Base-by-base conservation (phyloP, 129 eudicot genomes). In the Pseudognaphalium luteoalbum region DNA sequence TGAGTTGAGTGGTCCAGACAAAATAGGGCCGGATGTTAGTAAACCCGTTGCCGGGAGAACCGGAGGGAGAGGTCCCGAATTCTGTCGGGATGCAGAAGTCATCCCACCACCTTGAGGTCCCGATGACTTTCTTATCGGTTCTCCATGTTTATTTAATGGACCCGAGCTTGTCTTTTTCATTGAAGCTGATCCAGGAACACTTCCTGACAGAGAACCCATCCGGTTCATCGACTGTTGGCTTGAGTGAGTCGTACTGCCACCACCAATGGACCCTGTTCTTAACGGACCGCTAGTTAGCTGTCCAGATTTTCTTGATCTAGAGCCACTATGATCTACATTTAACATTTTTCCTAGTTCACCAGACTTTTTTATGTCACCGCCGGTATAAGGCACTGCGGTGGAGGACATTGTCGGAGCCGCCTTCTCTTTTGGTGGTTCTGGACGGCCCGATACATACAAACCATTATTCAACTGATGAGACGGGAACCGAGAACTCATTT, bases 321-420 rank as follows among this genome's bases (percentile, higher is more conserved):
- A 87, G 57, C 88, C 85, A 69, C 76, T 83, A 66, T 63, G 81
- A 20, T 86, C 89, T 68, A 87, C 84, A 42, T 88, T 90, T 42
- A 91, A 91, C 97, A 91, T 91, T 70, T 91, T 91, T 25, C 97
- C 97, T 9, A 91, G 84, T 65, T 91, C 96, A 9, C 97, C 96
- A 4, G 97, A 91, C 37, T 88, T 91, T 69, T 91, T 91, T 0
- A 91, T 91, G 73, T 91, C 91, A 35, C 97, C 97, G 1, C 97
- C 97, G 0, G 96, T 91, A 64, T 91, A 91, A 58, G 96, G 96
- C 73, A 85, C 84, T 14, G 97, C 91, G 0, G 88, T 86, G 28
- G 97, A 89, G 76, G 90, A 89, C 97, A 91, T 91, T 20, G 97
- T 85, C 32, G 92, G 97, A 6, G 87, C 70, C 59, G 87, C 66